These are phyloP conservation scores for Ogataea salicorniae DNA, from an alignment of 805 yeast species.

Conservation along the genomic window DNA sequence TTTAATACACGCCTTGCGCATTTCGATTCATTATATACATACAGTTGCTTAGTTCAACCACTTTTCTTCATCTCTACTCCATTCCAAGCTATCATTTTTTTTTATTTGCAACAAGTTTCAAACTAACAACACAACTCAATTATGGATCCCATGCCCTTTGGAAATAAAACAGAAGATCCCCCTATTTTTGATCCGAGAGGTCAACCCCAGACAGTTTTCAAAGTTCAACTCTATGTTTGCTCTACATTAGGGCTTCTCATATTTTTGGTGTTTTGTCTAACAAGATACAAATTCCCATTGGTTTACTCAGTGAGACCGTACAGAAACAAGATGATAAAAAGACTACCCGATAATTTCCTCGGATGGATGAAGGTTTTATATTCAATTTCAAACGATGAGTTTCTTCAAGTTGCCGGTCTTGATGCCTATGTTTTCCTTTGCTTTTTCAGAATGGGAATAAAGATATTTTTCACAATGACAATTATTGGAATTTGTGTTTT, in stretches of 20 bases:
- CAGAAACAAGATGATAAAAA: slow-evolving; percentile 38
- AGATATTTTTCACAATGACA: slow-evolving; percentile 38
- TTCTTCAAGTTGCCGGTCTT: slow-evolving; percentile 51
- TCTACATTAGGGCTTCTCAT: slow-evolving; percentile 40
- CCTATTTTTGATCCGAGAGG: slow-evolving; percentile 38
- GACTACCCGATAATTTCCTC: slow-evolving; percentile 42
- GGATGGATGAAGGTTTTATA: slow-evolving; percentile 50
- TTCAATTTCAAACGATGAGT: slow-evolving; percentile 43
- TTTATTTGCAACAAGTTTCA: too few species aligned
- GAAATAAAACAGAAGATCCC: slow-evolving; percentile 25
- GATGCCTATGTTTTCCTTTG: slow-evolving; percentile 55
- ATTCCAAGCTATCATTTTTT: too few species aligned
- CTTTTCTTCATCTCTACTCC: too few species aligned
- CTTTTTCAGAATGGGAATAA: slow-evolving; percentile 54
- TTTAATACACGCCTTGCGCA: too few species aligned
- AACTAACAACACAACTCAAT: neutral
- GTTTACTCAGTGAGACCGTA: slow-evolving; percentile 52
- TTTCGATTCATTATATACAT: too few species aligned
- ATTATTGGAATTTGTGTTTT: slow-evolving; percentile 43
- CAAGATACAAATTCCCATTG: slow-evolving; percentile 51
- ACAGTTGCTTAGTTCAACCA: too few species aligned
- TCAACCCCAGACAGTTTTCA: slow-evolving; percentile 50
- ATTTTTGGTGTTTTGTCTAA: slow-evolving; percentile 44
- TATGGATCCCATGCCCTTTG: neutral
- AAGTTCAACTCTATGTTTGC: slow-evolving; percentile 49